Percentiles rank a stretch among this genome's conserved stretches.
phyloP scores from a whole-genome alignment of 2,329 filamentous ascomycete species.

The Epichloe festucae region DNA sequence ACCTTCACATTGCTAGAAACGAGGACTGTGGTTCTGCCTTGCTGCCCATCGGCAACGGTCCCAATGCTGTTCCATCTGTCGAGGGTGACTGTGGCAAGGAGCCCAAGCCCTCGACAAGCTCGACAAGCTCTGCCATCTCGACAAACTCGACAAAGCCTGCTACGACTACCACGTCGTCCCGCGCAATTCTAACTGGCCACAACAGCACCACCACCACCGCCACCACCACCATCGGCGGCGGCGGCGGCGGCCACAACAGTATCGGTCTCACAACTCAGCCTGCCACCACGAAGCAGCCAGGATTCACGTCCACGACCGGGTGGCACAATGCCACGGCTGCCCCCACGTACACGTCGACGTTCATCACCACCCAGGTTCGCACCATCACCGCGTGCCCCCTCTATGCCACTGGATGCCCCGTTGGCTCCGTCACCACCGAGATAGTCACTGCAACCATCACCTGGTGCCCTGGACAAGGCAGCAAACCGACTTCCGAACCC shows the following conservation, averaged over 20 bases:
- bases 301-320: conserved; percentile 7
- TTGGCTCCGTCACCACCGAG: conserved; percentile 18
- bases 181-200: background rate
- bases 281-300: conserved; percentile 2
- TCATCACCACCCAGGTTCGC: conserved; percentile 15
- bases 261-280: background rate
- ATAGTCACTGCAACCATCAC: conserved; percentile 19
- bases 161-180: background rate
- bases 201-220: background rate
- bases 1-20: conserved; percentile 24
- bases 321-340: conserved; percentile 10
- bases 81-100: conserved; percentile 18
- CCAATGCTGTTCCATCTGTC: conserved; percentile 22
- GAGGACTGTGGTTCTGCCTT: conserved; percentile 26
- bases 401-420: conserved; percentile 14
- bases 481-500: background rate
- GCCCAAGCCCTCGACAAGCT: conserved; percentile 5
- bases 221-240: background rate
- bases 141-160: conserved; percentile 7
- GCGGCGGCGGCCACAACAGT: background rate
- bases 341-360: conserved; percentile 15
- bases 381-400: conserved; percentile 20
- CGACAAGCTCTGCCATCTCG: conserved; percentile 5
- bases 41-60: conserved; percentile 24
- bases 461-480: conserved; percentile 20